Conservation (phyloP, 1,284 basidiomycete genomes). For the Volvariella volvacea region DNA sequence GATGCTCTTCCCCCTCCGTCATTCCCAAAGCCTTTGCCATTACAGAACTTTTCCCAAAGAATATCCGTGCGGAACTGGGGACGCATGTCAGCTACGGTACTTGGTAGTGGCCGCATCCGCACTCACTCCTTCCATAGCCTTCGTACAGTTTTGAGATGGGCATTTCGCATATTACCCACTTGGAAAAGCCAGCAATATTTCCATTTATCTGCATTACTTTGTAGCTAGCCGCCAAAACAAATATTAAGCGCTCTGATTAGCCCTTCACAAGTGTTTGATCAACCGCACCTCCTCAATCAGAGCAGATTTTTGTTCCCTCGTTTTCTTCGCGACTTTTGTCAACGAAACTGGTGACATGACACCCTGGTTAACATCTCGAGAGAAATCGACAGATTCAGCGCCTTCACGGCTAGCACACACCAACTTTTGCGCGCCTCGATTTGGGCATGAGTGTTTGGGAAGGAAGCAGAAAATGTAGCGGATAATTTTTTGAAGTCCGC, state of each 20-base stretch:
- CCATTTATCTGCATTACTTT: constrained; percentile 79
- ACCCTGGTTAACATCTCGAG: constrained; percentile 9
- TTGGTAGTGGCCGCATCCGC: constrained; percentile 7
- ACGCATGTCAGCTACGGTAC: constrained; percentile 6
- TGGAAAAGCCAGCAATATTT: constrained; percentile 94
- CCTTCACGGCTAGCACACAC: constrained; percentile 31
- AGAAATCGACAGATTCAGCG: constrained; percentile 1
- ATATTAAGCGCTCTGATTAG: constrained; percentile 1
- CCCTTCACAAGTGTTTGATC: constrained; percentile 1
- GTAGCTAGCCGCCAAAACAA: constrained; percentile 42
- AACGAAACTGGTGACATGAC: constrained; percentile 49
- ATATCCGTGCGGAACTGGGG: constrained; percentile 79
- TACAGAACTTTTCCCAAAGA: constrained; percentile 89
- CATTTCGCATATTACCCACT: constrained; percentile 92
- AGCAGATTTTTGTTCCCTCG: constrained; percentile 78
- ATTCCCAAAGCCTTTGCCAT: constrained; percentile 96
- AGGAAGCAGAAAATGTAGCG: constrained; percentile 7
- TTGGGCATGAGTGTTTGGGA: constrained; percentile 61
- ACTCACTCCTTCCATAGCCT: constrained; percentile 89
- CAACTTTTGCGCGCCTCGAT: constrained; percentile 83
- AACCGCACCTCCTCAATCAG: constrained; percentile 76
- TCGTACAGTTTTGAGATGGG: constrained; percentile 90
- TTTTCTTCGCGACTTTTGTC: constrained; percentile 77
- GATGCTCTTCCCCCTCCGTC: constrained; percentile 83
- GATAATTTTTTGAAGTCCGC: constrained; percentile 15